Conservation (phyloP, 371 early-diverging fungal species). For the Mucor lusitanicus region DNA sequence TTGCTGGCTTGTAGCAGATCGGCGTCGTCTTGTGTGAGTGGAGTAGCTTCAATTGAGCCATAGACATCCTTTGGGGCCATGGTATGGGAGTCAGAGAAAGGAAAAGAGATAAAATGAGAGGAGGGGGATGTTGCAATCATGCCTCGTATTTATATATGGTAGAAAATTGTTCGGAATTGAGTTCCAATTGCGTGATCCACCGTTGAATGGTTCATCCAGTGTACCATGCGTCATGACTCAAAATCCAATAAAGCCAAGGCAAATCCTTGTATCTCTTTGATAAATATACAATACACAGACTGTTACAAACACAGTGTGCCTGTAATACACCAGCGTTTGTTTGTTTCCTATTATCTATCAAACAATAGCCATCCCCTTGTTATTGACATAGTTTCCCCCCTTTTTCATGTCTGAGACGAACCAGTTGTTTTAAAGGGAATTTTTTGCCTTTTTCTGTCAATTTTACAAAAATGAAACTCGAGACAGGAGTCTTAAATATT, state of each 20-base stretch:
- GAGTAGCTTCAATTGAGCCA: conserved; percentile 6
- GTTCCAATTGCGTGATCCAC: neutral
- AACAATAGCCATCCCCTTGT: neutral
- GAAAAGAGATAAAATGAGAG: neutral
- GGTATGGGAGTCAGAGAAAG: neutral
- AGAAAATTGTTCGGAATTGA: neutral
- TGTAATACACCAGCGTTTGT: neutral
- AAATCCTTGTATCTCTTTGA: neutral
- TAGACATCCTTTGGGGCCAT: conserved; percentile 3
- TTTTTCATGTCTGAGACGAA: neutral
- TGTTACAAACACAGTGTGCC: neutral
- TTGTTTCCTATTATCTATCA: neutral
- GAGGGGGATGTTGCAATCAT: neutral
- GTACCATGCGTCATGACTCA: neutral
- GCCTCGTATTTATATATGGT: neutral
- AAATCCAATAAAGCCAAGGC: neutral
- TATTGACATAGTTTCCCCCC: neutral
- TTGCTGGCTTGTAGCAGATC: conserved; percentile 42
- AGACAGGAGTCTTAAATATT: neutral
- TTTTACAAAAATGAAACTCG: neutral
- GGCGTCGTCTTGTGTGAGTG: conserved; percentile 4
- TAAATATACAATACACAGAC: neutral
- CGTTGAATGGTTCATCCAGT: neutral
- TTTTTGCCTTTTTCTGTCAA: conserved; percentile 4
- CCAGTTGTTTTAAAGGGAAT: neutral